Evolutionary conservation across 495 filamentous ascomycete genomes (phyloP).

Genomic region (Aspergillus baeticus): DNA sequence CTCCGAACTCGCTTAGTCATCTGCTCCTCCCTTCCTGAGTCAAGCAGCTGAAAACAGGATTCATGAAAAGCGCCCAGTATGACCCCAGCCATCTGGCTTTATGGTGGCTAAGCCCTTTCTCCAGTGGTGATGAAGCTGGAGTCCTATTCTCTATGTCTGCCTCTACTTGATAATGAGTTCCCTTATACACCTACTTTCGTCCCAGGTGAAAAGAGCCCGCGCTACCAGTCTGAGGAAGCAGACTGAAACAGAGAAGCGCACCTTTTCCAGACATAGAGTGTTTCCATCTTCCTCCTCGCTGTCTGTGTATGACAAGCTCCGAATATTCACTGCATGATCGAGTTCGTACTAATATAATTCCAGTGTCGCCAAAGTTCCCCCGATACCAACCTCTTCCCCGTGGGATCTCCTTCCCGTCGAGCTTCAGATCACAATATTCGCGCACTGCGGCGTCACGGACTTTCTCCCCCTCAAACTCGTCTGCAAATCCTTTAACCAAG

Average conservation of each 20-base stretch:
- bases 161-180: constrained; percentile 36
- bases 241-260: constrained; percentile 26
- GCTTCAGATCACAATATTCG: constrained; percentile 46
- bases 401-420: constrained; percentile 45
- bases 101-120: constrained; percentile 7
- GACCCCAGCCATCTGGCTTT: neutral
- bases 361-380: constrained; percentile 18
- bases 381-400: constrained; percentile 27
- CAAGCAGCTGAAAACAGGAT: constrained; percentile 11
- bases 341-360: constrained; percentile 15
- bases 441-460: constrained; percentile 39
- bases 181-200: constrained; percentile 29
- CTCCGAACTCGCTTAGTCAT: constrained; percentile 5
- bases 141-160: constrained; percentile 31
- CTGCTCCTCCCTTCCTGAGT: neutral
- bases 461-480: constrained; percentile 39
- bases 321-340: neutral
- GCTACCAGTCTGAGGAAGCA: constrained; percentile 33
- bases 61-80: constrained; percentile 6
- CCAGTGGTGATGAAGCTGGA: constrained; percentile 20
- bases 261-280: constrained; percentile 17
- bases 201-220: constrained; percentile 36
- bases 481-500: constrained; percentile 37
- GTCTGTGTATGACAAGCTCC: constrained; percentile 16
- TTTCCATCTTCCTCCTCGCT: constrained; percentile 24